These are phyloP conservation scores for Pythium inflatum DNA, from an alignment of 352 stramenopile species.

Conservation along the genomic window DNA sequence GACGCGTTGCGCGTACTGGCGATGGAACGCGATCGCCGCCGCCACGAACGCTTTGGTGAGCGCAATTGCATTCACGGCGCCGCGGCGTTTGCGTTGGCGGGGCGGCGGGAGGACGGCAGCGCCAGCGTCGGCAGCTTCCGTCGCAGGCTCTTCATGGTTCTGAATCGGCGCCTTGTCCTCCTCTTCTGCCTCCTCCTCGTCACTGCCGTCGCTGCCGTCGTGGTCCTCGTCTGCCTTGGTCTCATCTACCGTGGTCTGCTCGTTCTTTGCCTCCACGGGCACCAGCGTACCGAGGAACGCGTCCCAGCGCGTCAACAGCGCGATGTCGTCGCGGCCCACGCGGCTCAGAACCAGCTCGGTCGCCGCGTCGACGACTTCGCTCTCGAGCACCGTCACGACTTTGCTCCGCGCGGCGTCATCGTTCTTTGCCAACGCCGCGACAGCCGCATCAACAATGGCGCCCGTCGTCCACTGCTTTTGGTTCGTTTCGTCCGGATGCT, in stretches of 20 bases:
- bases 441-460: conserved; percentile 16
- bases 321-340: conserved; percentile 38
- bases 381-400: conserved; percentile 44
- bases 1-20: conserved; percentile 19
- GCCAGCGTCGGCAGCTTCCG: neutral
- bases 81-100: conserved; percentile 9
- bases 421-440: neutral
- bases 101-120: neutral
- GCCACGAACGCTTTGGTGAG: conserved; percentile 39
- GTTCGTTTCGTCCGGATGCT: conserved; percentile 18
- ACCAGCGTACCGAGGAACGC: conserved; percentile 37
- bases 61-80: conserved; percentile 8
- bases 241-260: neutral
- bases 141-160: neutral
- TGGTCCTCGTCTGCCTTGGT: neutral
- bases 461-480: neutral
- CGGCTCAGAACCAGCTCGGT: conserved; percentile 71
- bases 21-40: conserved; percentile 55
- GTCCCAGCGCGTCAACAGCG: conserved; percentile 48
- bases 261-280: no score
- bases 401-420: neutral
- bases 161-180: neutral
- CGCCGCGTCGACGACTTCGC: conserved; percentile 66
- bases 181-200: neutral
- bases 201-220: no score